Evolutionary conservation across 2,329 filamentous ascomycete species (phyloP).

Genomic region (Colletotrichum liaoningense): DNA sequence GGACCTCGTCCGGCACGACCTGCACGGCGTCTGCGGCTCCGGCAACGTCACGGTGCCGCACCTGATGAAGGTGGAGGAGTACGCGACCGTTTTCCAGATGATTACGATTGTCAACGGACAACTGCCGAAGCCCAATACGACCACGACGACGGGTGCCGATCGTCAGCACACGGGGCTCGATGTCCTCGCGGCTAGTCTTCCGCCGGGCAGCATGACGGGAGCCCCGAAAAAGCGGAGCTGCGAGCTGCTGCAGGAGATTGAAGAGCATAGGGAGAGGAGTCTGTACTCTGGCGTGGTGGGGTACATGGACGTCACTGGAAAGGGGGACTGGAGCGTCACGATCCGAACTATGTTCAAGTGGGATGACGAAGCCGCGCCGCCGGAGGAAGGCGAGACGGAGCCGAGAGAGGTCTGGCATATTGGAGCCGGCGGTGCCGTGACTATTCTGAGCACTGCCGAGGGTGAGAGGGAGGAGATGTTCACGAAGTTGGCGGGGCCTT

Average conservation of each 20-base stretch:
- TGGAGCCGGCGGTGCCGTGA: conserved; percentile 91
- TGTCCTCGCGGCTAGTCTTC: conserved; percentile 81
- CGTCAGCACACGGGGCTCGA: conserved; percentile 72
- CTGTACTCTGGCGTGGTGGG: conserved; percentile 91
- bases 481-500: conserved; percentile 73
- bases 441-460: conserved; percentile 80
- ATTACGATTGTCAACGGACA: conserved; percentile 86
- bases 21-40: conserved; percentile 85
- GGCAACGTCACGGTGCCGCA: conserved; percentile 80
- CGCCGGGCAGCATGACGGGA: conserved; percentile 96
- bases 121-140: conserved; percentile 50
- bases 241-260: conserved; percentile 79
- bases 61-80: conserved; percentile 89
- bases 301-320: conserved; percentile 87
- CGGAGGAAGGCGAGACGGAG: conserved; percentile 43
- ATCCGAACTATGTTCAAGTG: conserved; percentile 85
- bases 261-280: conserved; percentile 72
- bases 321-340: conserved; percentile 90
- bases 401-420: conserved; percentile 78
- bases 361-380: conserved; percentile 65
- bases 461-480: conserved; percentile 94
- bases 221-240: conserved; percentile 95
- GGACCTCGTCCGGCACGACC: conserved; percentile 92
- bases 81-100: conserved; percentile 91
- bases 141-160: conserved; percentile 22